phyloP scores from a whole-genome alignment of 192 early-diverging fungal genomes.

The Linnemannia schmuckeri region DNA sequence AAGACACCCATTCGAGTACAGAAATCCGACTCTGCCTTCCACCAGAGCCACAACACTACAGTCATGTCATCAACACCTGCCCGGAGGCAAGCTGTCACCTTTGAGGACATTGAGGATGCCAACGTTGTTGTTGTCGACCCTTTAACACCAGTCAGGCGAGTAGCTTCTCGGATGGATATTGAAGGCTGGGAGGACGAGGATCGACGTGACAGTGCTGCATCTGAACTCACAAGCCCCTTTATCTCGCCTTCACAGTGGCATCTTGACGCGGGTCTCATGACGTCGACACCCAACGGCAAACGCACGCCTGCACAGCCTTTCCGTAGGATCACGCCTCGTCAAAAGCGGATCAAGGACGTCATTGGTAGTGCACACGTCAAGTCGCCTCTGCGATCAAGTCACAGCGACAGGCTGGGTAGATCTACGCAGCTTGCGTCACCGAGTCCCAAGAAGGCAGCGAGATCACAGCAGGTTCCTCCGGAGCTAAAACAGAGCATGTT shows the following conservation, averaged over 20 bases:
- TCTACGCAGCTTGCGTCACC: slow-evolving; percentile 18
- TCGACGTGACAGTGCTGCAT: slow-evolving; percentile 10
- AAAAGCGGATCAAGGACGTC: slow-evolving; percentile 25
- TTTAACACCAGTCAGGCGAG: slow-evolving; percentile 18
- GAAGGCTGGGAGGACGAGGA: slow-evolving; percentile 53
- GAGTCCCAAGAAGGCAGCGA: slow-evolving; percentile 2
- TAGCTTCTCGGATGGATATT: slow-evolving; percentile 24
- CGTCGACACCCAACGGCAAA: slow-evolving; percentile 28
- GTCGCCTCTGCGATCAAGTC: neutral
- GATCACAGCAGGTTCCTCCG: neutral
- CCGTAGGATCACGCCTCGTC: slow-evolving; percentile 14
- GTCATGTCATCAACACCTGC: neutral
- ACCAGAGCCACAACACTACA: neutral
- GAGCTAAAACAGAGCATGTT: slow-evolving; percentile 23
- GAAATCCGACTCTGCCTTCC: neutral
- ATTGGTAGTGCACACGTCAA: slow-evolving; percentile 5
- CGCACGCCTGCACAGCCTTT: neutral
- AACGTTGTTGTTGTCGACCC: slow-evolving; percentile 29
- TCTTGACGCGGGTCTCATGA: slow-evolving; percentile 3
- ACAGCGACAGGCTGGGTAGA: neutral
- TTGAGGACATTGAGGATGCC: slow-evolving; percentile 31
- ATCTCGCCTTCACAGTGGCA: slow-evolving; percentile 34
- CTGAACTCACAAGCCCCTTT: slow-evolving; percentile 21
- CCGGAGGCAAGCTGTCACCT: slow-evolving; percentile 13
- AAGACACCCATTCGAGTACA: neutral